phyloP scores from a whole-genome alignment of 331 rosid genomes.

The Phaseolus coccineus region DNA sequence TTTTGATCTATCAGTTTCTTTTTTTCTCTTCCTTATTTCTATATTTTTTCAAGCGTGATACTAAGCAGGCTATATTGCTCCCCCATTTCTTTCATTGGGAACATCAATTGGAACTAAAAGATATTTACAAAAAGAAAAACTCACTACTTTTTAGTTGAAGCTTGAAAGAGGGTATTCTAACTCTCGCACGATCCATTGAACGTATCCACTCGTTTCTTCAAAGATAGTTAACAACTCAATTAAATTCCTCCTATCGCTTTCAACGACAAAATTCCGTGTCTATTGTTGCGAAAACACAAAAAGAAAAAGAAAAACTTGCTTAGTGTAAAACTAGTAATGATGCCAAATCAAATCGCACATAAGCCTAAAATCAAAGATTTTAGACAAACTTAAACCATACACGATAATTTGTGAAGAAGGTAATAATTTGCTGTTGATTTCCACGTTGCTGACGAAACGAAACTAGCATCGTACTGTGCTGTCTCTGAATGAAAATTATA shows the following conservation, averaged over 20 bases:
- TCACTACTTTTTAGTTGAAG: not conserved
- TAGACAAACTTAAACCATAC: not conserved
- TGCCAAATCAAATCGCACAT: not conserved
- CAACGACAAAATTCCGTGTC: not conserved
- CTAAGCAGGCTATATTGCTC: not conserved
- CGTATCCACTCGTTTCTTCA: not conserved
- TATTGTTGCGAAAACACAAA: not conserved
- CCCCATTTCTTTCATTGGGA: not conserved
- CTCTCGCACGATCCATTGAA: not conserved
- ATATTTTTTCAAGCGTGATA: too few relatives aligned
- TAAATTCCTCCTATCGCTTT: not conserved
- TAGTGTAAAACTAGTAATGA: not conserved
- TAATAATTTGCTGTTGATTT: not conserved
- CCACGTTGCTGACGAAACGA: not conserved
- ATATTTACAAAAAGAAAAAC: not conserved
- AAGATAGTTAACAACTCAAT: not conserved
- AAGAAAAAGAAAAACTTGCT: not conserved
- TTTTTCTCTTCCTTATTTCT: too few relatives aligned
- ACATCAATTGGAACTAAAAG: not conserved
- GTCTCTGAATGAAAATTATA: not conserved
- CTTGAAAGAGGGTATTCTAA: not conserved
- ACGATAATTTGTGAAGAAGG: not conserved
- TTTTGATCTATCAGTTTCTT: too few relatives aligned
- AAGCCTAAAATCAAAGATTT: not conserved
- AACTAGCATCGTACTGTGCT: not conserved